Evolutionary conservation across 1,139 yeast genomes (phyloP).

Genomic region (Taiozyma sp.): DNA sequence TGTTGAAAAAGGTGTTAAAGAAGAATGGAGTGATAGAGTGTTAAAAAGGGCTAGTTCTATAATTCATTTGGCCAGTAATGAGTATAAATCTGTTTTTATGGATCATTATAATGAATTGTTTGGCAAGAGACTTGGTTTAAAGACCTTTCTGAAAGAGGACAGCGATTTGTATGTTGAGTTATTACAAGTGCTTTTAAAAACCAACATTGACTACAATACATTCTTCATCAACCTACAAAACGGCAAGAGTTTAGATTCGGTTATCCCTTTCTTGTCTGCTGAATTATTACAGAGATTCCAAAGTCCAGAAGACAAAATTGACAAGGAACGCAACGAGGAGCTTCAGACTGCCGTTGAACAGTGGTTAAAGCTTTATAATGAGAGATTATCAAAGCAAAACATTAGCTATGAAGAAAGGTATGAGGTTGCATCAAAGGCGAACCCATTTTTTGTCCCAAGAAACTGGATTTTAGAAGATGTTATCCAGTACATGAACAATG

Average conservation of each 20-base stretch:
- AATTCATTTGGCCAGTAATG: constrained; percentile 60
- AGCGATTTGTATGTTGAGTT: constrained; percentile 36
- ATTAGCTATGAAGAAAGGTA: constrained; percentile 34
- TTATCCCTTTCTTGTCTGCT: constrained; percentile 33
- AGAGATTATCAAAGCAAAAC: constrained; percentile 35
- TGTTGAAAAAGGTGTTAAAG: constrained; percentile 31
- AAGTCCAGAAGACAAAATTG: constrained; percentile 24
- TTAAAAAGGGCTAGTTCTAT: constrained; percentile 60
- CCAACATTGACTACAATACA: constrained; percentile 74
- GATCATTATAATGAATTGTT: constrained; percentile 56
- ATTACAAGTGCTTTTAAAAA: constrained; percentile 54
- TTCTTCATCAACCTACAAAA: constrained; percentile 67
- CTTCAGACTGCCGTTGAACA: constrained; percentile 22
- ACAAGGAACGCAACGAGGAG: constrained; percentile 29
- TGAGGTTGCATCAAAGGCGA: constrained; percentile 40
- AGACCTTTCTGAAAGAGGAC: constrained; percentile 34
- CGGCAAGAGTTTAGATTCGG: constrained; percentile 28
- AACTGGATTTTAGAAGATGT: constrained; percentile 89
- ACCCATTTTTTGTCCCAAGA: constrained; percentile 81
- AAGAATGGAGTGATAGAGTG: constrained; percentile 49
- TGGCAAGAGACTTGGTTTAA: constrained; percentile 65
- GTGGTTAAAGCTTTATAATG: constrained; percentile 37
- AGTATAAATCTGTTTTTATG: constrained; percentile 61
- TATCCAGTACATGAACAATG: constrained; percentile 37
- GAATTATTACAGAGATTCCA: constrained; percentile 17